Evolutionary conservation across 2,329 filamentous ascomycete genomes (phyloP).

Genomic region (Gnomoniopsis smithogilvyi): DNA sequence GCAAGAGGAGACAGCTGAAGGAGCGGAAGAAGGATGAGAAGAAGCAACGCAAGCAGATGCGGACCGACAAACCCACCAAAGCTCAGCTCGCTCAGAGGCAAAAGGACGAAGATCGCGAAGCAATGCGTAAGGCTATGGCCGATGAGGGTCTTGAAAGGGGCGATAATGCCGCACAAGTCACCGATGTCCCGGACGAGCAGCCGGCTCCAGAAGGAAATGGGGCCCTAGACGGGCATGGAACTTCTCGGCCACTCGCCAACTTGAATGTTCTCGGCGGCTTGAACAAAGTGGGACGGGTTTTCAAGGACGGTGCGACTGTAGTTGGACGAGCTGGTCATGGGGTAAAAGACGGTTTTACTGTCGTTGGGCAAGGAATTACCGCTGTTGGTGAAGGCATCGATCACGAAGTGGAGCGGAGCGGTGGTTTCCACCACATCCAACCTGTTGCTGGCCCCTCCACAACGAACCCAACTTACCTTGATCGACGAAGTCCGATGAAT

Average conservation of each 20-base stretch:
- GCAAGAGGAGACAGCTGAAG: conserved; percentile 77
- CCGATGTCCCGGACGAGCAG: conserved; percentile 29
- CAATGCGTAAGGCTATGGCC: conserved; percentile 47
- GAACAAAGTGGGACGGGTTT: conserved; percentile 45
- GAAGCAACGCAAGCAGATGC: conserved; percentile 51
- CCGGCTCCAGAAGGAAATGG: neutral
- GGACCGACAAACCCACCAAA: conserved; percentile 48
- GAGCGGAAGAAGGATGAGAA: conserved; percentile 62
- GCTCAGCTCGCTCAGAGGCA: conserved; percentile 45
- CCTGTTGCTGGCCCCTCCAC: conserved; percentile 20
- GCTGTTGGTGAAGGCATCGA: conserved; percentile 49
- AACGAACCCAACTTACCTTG: conserved; percentile 23
- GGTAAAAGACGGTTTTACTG: conserved; percentile 42
- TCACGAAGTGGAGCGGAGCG: conserved; percentile 49
- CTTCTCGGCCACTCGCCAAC: neutral
- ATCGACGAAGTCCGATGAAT: conserved; percentile 14
- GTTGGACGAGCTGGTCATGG: conserved; percentile 42
- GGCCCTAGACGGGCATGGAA: too few relatives aligned
- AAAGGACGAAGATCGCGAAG: conserved; percentile 47
- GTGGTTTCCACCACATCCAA: conserved; percentile 46
- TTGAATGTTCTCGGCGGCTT: neutral
- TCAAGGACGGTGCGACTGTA: conserved; percentile 42
- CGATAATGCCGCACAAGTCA: conserved; percentile 44
- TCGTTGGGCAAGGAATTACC: conserved; percentile 48
- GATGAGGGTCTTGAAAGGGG: conserved; percentile 48